Conservation (phyloP, 441 rosid genomes). For the Pelargonium myrrhifolium region DNA sequence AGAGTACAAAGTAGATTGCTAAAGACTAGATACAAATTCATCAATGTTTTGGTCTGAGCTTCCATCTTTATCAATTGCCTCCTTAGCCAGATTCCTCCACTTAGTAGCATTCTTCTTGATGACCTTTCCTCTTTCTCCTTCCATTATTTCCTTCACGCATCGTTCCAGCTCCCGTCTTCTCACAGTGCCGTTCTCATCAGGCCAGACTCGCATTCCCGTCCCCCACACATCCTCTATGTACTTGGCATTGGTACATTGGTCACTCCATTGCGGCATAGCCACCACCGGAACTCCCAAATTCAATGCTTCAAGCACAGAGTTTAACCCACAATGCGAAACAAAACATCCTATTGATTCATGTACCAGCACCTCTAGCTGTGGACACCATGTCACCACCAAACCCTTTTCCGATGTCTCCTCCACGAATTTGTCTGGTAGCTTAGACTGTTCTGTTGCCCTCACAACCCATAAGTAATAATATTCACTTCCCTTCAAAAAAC, state of each 20-base stretch:
- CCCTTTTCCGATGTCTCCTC: not conserved
- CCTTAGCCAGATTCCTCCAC: slow-evolving; percentile 1
- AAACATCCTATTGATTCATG: not conserved
- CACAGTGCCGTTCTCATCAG: not conserved
- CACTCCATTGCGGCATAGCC: not conserved
- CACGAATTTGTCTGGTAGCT: not conserved
- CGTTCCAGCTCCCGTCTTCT: not conserved
- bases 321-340: not conserved
- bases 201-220: not conserved
- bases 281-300: not conserved
- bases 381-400: slow-evolving; percentile 6
- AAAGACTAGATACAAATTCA: not conserved
- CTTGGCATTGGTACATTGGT: not conserved
- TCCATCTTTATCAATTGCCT: not conserved
- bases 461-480: not conserved
- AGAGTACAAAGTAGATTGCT: not conserved
- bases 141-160: slow-evolving; percentile 2
- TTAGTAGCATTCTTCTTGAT: not conserved
- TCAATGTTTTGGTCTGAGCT: not conserved
- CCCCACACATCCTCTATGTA: not conserved
- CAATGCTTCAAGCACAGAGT: not conserved
- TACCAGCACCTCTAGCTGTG: not conserved
- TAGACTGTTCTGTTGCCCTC: not conserved
- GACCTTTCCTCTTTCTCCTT: not conserved
- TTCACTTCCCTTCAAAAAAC: not conserved